Evolutionary conservation across 306 rosid genomes (phyloP), one percentile per base, ranked within the genome.

Genomic region (Dalbergia cultrata): DNA sequence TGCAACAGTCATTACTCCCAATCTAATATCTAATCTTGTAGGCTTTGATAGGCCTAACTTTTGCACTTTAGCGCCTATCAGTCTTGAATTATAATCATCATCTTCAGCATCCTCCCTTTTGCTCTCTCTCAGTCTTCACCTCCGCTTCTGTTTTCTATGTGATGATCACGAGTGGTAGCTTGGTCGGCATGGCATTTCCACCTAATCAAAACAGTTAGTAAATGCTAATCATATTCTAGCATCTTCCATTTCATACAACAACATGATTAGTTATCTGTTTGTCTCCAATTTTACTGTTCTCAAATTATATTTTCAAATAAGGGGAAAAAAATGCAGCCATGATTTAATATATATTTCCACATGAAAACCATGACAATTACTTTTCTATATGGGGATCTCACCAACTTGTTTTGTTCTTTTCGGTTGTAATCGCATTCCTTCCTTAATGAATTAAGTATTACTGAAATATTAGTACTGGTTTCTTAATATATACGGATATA

Each of bases 141-240:
- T 70, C 70, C 14, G 14, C 74, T 56, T 49, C 66, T 72, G 39
- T 64, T 83, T 78, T 62, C 67, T 34, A 35, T 39, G 58, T 49
- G 73, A 72, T 18, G 21, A 78, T 70, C 69, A 69, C 43, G 61
- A 50, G 83, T 65, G 65, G 45, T 47, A 6, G 31, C 34, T 37
- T 72, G 80, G 83, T 83, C 79, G 76, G 80, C 71, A 72, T 65
- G 76, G 65, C 65, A 72, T 65, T 71, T 44, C 41, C 58, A 62
- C 77, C n/a, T 72, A 34, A 70, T 59, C 63, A 35, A 39, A 43
- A 44, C 77, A 79, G 33, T 79, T 79, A 7, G 14, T 4, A 59
- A 11, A 45, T 70, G 64, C 18, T 47, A 60, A 79, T 79, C 83
- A 45, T 19, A 60, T 31, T 59, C 17, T 0, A 17, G 8, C 76